Evolutionary conservation across 2,329 filamentous ascomycete genomes (phyloP), one percentile per base, ranked within the genome.

Genomic region (Fusarium azukiicola): DNA sequence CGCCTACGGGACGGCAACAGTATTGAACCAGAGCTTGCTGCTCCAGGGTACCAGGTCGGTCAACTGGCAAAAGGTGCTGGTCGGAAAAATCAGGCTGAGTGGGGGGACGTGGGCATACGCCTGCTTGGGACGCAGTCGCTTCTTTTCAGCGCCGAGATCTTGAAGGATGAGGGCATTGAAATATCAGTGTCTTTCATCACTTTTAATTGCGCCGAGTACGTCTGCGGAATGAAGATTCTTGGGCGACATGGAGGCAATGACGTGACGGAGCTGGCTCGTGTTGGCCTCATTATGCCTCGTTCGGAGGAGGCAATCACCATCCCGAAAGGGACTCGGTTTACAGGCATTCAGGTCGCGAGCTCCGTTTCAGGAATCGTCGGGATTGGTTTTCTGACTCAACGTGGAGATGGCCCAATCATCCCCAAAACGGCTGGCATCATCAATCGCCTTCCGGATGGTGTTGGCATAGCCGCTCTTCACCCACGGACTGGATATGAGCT

Each of bases 311-410:
- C 64, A 7, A 47, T 79, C 1, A 23, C 6, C 5, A 19, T 69
- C 4, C 2, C 5, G 2, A 7, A 46, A 16, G 64, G 27, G 2
- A 16, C 23, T 4, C 27, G 42, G 6, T 3, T 79, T 1, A 42
- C 16, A 1, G 47, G 64, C 49, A 14, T 72, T 1, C 68, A n/a
- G 3, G 76, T 66, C 2, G 49, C 73, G 1, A 32, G n/a, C 4
- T 72, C 74, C 2, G 6, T 36, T 9, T 61, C 42, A 2, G 77
- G 77, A 6, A 40, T 79, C 3, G 46, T 76, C 12, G 68, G 68
- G 1, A 27, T 79, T 16, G 54, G 27, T 0, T 49, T 79, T 21
- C 5, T 21, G 16, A 16, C 52, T 19, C 32, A 36, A 36, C 16
- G 70, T 27, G 13, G n/a, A 9, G 14, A 8, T 7, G 38, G 66